phyloP scores from a whole-genome alignment of 169 alveolate species.

The Besnoitia besnoiti region DNA sequence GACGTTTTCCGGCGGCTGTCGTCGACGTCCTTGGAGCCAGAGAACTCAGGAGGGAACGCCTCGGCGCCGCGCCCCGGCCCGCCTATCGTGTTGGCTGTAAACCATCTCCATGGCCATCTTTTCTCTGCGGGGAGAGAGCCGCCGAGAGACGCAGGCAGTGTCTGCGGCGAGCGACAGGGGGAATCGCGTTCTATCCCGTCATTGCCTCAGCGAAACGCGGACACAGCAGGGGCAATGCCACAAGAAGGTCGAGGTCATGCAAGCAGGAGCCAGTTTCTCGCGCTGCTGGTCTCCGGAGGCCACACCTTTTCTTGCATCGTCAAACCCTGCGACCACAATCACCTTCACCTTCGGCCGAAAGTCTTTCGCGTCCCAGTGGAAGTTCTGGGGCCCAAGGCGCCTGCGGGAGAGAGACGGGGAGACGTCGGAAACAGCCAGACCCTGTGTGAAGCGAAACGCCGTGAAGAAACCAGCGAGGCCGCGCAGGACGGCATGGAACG shows the following conservation, averaged over 20 bases:
- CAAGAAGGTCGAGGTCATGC: too few relatives aligned
- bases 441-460: neutral
- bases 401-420: neutral
- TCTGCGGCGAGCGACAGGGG: too few relatives aligned
- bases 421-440: neutral
- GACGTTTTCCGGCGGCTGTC: neutral
- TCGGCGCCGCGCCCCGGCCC: too few relatives aligned
- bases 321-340: neutral
- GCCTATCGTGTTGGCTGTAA: neutral
- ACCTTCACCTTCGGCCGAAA: constrained; percentile 4
- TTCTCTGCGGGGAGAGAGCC: neutral
- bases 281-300: neutral
- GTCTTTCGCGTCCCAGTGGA: neutral
- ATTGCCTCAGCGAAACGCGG: neutral
- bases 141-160: neutral
- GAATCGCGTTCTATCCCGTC: neutral
- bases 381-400: neutral
- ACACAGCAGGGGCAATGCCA: too few relatives aligned
- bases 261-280: neutral
- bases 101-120: constrained; percentile 32
- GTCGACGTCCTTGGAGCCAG: neutral
- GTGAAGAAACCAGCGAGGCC: neutral
- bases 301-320: neutral
- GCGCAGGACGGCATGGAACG: neutral
- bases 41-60: neutral